These are phyloP conservation scores for Zalaria obscura DNA, from an alignment of 2,329 filamentous ascomycete species.

Conservation along the genomic window DNA sequence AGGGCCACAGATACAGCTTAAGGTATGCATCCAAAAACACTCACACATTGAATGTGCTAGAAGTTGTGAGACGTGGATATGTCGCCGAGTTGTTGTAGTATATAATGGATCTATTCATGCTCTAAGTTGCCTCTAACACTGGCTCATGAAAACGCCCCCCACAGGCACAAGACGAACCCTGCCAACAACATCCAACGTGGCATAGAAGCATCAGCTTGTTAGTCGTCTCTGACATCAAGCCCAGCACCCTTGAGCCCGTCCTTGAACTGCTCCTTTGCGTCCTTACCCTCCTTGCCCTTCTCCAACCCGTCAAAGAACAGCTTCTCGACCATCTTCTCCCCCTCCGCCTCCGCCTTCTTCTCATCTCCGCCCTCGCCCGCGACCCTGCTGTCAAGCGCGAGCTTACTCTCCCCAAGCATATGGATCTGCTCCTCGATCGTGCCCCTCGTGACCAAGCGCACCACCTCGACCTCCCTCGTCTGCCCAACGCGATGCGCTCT, in stretches of 20 bases:
- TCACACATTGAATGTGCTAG: no score
- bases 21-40: no score
- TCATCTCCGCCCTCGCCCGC: conserved; percentile 38
- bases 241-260: conserved; percentile 26
- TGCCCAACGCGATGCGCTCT: conserved; percentile 91
- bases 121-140: no score
- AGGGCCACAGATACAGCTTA: no score
- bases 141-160: no score
- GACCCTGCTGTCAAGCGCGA: conserved; percentile 70
- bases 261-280: conserved; percentile 26
- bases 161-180: no score
- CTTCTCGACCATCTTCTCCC: conserved; percentile 22
- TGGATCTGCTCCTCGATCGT: conserved; percentile 93
- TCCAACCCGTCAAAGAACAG: conserved; percentile 17
- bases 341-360: conserved; percentile 29
- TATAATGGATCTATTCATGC: no score
- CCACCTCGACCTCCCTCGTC: conserved; percentile 76
- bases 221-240: conserved; percentile 17
- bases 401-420: conserved; percentile 79
- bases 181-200: no score
- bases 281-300: conserved; percentile 6
- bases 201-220: background rate
- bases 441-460: conserved; percentile 62
- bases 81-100: no score
- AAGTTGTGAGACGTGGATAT: no score